These are phyloP conservation scores for Saccharomyces hybrid DNA, from an alignment of 1,139 yeast species.

Conservation along the genomic window DNA sequence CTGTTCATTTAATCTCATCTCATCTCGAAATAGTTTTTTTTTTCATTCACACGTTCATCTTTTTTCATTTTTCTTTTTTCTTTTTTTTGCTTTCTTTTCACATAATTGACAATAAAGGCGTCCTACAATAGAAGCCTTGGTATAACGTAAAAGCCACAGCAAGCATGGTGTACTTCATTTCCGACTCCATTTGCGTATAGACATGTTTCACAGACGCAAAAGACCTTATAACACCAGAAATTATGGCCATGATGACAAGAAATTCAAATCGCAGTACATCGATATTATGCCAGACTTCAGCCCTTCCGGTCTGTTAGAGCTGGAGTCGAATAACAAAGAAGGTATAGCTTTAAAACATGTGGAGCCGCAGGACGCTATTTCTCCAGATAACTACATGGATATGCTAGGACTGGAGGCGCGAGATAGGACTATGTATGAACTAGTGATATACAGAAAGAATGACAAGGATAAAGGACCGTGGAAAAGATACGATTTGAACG, in stretches of 20 bases:
- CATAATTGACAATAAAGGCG: neutral
- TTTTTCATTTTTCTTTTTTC: neutral
- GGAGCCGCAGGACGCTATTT: slow-evolving; percentile 38
- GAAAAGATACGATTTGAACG: slow-evolving; percentile 29
- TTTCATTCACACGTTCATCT: neutral
- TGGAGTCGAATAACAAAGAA: slow-evolving; percentile 36
- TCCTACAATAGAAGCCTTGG: neutral
- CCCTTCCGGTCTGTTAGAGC: slow-evolving; percentile 41
- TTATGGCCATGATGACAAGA: neutral
- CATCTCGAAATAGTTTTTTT: neutral
- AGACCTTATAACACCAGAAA: neutral
- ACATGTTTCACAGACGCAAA: neutral
- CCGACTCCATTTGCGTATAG: neutral
- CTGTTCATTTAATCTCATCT: neutral
- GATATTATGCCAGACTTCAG: slow-evolving; percentile 30
- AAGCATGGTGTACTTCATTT: neutral
- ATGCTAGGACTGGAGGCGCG: slow-evolving; percentile 23
- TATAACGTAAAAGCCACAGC: neutral
- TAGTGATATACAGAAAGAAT: slow-evolving; percentile 17
- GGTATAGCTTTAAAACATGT: slow-evolving; percentile 39
- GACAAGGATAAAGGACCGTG: slow-evolving; percentile 10
- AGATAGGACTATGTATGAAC: slow-evolving; percentile 25
- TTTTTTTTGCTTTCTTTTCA: neutral
- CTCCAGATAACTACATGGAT: slow-evolving; percentile 28
- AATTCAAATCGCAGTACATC: neutral